Conservation (phyloP, 2,329 filamentous ascomycete species). For the Arthrinium phaeospermum region DNA sequence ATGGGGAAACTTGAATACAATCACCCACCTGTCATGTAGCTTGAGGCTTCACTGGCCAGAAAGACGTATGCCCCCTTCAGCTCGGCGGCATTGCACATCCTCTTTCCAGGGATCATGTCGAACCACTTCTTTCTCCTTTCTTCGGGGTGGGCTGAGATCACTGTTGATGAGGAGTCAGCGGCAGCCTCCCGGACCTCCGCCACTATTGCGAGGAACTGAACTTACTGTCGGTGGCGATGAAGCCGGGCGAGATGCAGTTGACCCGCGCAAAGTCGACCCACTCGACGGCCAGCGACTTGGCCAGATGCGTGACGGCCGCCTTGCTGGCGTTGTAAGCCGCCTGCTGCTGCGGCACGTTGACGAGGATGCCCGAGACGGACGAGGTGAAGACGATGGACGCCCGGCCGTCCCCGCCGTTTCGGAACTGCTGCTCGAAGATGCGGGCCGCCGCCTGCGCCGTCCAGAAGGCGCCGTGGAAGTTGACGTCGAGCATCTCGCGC, state of each 20-base stretch:
- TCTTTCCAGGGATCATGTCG: constrained; percentile 37
- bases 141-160: constrained; percentile 38
- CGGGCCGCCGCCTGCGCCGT: constrained; percentile 48
- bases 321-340: constrained; percentile 51
- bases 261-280: constrained; percentile 49
- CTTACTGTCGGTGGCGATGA: constrained; percentile 40
- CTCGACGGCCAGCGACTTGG: constrained; percentile 48
- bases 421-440: constrained; percentile 42
- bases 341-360: constrained; percentile 48
- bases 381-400: constrained; percentile 48
- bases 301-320: constrained; percentile 47
- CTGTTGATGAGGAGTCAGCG: constrained; percentile 24
- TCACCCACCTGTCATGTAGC: constrained; percentile 45
- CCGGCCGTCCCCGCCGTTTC: constrained; percentile 33
- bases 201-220: background rate
- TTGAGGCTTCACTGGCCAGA: constrained; percentile 45
- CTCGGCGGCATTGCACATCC: constrained; percentile 40
- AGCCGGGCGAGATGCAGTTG: constrained; percentile 46
- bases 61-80: constrained; percentile 45
- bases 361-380: constrained; percentile 46
- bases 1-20: background rate
- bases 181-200: too few relatives aligned
- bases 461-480: constrained; percentile 50
- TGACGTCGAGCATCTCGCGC: constrained; percentile 45
- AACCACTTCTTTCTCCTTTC: constrained; percentile 38